A percentile compares a stretch with the other conserved stretches of the same genome.
Evolutionary conservation across 768 basidiomycete species (phyloP).

Genomic region (Clathrus columnatus): DNA sequence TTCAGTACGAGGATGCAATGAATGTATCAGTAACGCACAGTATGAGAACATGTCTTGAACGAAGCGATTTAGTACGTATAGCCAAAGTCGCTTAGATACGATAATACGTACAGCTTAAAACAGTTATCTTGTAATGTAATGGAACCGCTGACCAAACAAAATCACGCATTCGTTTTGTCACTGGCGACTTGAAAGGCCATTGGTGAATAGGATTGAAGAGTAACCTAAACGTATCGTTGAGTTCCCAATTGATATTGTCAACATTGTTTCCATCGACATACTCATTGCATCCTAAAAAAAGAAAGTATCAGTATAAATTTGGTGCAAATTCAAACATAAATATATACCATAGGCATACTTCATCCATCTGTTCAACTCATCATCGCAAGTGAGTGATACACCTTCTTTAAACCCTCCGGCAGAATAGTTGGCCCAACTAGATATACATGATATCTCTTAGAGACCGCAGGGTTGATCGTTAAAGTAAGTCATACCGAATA

Average conservation of each 20-base stretch:
- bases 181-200: slow-evolving; percentile 25
- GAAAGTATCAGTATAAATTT: background rate
- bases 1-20: background rate
- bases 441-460: background rate
- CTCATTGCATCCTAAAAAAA: background rate
- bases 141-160: slow-evolving; percentile 34
- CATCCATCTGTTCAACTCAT: slow-evolving; percentile 35
- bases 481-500: slow-evolving; percentile 22
- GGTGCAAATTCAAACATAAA: no score
- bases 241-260: slow-evolving; percentile 28
- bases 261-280: slow-evolving; percentile 16
- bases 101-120: slow-evolving; percentile 37
- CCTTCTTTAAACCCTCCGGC: slow-evolving; percentile 32
- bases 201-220: slow-evolving; percentile 27
- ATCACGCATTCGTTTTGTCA: slow-evolving; percentile 25
- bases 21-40: slow-evolving; percentile 26
- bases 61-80: background rate
- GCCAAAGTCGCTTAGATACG: background rate
- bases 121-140: slow-evolving; percentile 43
- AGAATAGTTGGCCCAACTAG: slow-evolving; percentile 27
- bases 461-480: slow-evolving; percentile 7
- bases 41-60: slow-evolving; percentile 42
- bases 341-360: slow-evolving; percentile 23
- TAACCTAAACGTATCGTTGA: slow-evolving; percentile 21
- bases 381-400: slow-evolving; percentile 30